phyloP scores from a whole-genome alignment of 2,329 filamentous ascomycete species.

The Penicillium sp. region DNA sequence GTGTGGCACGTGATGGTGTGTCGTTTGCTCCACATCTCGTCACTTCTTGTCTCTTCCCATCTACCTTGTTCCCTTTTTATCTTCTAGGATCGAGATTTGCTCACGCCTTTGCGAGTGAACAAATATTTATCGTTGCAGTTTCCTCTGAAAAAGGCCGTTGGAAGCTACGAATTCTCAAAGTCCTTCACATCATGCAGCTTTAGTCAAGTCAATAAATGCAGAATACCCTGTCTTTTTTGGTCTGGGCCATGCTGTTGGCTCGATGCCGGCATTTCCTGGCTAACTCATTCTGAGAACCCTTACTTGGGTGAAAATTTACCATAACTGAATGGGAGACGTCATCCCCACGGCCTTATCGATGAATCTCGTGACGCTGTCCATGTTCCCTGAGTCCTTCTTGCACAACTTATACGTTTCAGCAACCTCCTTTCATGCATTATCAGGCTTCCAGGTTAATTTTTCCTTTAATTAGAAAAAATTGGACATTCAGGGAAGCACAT shows the following conservation, averaged over 20 bases:
- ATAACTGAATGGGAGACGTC: conserved; percentile 28
- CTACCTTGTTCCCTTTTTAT: neutral
- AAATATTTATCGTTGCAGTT: neutral
- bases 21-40: neutral
- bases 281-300: neutral
- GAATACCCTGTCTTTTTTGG: conserved; percentile 34
- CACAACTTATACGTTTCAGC: conserved; percentile 42
- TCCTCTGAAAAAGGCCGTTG: neutral
- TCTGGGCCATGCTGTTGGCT: conserved; percentile 29
- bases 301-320: conserved; percentile 18
- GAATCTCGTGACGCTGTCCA: conserved; percentile 49
- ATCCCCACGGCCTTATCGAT: conserved; percentile 42
- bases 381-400: conserved; percentile 45
- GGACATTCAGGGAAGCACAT: too few species aligned
- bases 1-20: conserved; percentile 4
- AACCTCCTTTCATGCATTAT: conserved; percentile 47
- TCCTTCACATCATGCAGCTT: conserved; percentile 9
- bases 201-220: conserved; percentile 34
- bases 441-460: conserved; percentile 44
- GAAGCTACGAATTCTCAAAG: conserved; percentile 1
- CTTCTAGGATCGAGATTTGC: too few species aligned
- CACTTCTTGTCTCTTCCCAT: neutral
- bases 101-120: neutral
- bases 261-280: neutral
- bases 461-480: conserved; percentile 48